Evolutionary conservation across 345 rosid species (phyloP).

Genomic region (Salix dunnii): DNA sequence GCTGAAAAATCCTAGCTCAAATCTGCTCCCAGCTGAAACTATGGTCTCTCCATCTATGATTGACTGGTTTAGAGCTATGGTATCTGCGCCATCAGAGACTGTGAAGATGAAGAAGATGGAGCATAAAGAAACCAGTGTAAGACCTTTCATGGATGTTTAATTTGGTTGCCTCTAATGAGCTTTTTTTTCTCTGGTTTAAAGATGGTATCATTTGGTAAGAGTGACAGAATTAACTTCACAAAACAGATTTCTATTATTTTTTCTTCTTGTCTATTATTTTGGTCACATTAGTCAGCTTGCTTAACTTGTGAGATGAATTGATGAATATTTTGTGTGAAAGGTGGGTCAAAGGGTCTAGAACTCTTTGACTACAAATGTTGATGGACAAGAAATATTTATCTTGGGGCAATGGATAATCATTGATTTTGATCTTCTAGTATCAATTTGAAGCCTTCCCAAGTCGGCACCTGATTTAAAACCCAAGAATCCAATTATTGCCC

Average conservation of each 20-base stretch:
- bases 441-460: not conserved
- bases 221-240: not conserved
- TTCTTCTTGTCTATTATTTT: not conserved
- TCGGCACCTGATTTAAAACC: not conserved
- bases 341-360: conserved; percentile 5
- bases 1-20: conserved; percentile 36
- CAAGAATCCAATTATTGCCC: not conserved
- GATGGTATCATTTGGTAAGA: not conserved
- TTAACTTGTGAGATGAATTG: not conserved
- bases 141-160: conserved; percentile 1
- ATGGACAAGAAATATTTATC: not conserved
- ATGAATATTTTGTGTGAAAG: not conserved
- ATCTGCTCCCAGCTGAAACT: conserved; percentile 19
- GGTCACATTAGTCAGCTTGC: not conserved
- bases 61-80: conserved; percentile 6
- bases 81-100: conserved; percentile 6
- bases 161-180: not conserved
- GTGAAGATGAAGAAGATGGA: not conserved
- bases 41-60: conserved; percentile 28
- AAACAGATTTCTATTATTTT: not conserved
- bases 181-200: not conserved
- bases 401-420: not conserved
- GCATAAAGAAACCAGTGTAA: not conserved
- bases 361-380: not conserved
- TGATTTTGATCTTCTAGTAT: not conserved